A percentile compares a stretch with the other conserved stretches of the same genome.
Evolutionary conservation across 1,139 yeast species (phyloP).

Genomic region (Candida sp.): DNA sequence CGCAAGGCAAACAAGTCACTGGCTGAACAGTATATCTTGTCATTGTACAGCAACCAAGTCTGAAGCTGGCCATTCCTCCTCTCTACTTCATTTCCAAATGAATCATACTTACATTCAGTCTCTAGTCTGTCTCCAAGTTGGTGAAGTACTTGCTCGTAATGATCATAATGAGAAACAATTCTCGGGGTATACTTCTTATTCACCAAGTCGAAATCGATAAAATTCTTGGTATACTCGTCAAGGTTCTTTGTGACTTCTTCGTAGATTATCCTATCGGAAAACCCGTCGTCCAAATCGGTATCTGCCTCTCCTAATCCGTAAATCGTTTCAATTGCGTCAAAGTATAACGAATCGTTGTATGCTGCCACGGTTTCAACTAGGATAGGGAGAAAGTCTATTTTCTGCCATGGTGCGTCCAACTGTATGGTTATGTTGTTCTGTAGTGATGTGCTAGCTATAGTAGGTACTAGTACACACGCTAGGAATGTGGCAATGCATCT

Average conservation of each 20-base stretch:
- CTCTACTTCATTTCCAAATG: constrained; percentile 36
- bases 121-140: constrained; percentile 19
- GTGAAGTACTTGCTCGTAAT: constrained; percentile 41
- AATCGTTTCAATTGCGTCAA: constrained; percentile 46
- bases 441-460: neutral
- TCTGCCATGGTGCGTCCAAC: constrained; percentile 20
- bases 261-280: constrained; percentile 43
- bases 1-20: constrained; percentile 70
- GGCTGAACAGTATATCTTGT: constrained; percentile 61
- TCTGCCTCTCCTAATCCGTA: constrained; percentile 27
- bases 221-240: constrained; percentile 21
- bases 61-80: constrained; percentile 27
- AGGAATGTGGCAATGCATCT: neutral
- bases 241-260: constrained; percentile 32
- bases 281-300: constrained; percentile 22
- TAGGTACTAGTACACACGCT: neutral
- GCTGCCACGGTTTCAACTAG: constrained; percentile 60
- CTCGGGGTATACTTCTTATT: constrained; percentile 63
- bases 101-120: constrained; percentile 33
- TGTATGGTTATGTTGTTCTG: constrained; percentile 9
- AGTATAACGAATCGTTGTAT: constrained; percentile 52
- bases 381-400: constrained; percentile 39
- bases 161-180: constrained; percentile 64
- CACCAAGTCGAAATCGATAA: constrained; percentile 56
- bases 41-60: constrained; percentile 60